Percentiles rank a stretch among this genome's conserved stretches.
These are phyloP conservation scores for Conoideocrella luteorostrata DNA, from an alignment of 2,329 filamentous ascomycete species.

Conservation along the genomic window DNA sequence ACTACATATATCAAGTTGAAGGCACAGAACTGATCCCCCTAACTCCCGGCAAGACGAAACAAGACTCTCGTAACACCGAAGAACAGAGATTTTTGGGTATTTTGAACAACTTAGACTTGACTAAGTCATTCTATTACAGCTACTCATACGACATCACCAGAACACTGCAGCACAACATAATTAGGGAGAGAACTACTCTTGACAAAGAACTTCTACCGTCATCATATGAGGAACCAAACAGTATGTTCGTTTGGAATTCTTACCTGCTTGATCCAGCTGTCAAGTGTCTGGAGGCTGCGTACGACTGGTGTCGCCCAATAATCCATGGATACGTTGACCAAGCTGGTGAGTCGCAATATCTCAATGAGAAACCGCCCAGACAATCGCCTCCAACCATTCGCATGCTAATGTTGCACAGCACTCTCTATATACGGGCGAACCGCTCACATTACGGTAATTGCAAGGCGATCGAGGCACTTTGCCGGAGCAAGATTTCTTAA, in stretches of 20 bases:
- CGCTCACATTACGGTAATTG: slow-evolving; percentile 90
- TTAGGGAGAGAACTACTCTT: slow-evolving; percentile 66
- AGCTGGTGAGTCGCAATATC: slow-evolving; percentile 43
- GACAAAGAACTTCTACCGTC: slow-evolving; percentile 55
- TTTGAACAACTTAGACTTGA: slow-evolving; percentile 84
- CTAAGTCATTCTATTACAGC: slow-evolving; percentile 93
- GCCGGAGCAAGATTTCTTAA: slow-evolving; percentile 93
- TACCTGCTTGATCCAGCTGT: slow-evolving; percentile 75
- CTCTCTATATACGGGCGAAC: slow-evolving; percentile 80
- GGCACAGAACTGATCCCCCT: slow-evolving; percentile 87
- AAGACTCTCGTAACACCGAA: slow-evolving; percentile 75
- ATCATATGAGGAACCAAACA: slow-evolving; percentile 64
- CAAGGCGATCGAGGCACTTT: slow-evolving; percentile 84
- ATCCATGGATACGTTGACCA: slow-evolving; percentile 97
- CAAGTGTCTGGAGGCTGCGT: slow-evolving; percentile 66
- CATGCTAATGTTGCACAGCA: slow-evolving; percentile 32
- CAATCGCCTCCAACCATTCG: no score
- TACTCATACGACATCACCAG: slow-evolving; percentile 95
- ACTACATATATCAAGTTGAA: slow-evolving; percentile 93
- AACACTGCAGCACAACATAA: slow-evolving; percentile 88
- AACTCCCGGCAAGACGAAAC: slow-evolving; percentile 67
- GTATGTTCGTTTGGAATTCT: slow-evolving; percentile 98
- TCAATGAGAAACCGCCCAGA: no score
- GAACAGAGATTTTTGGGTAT: slow-evolving; percentile 86
- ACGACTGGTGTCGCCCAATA: slow-evolving; percentile 93